These are phyloP conservation scores for Lanmaoa rubissima DNA, from an alignment of 768 basidiomycete genomes.

Conservation along the genomic window DNA sequence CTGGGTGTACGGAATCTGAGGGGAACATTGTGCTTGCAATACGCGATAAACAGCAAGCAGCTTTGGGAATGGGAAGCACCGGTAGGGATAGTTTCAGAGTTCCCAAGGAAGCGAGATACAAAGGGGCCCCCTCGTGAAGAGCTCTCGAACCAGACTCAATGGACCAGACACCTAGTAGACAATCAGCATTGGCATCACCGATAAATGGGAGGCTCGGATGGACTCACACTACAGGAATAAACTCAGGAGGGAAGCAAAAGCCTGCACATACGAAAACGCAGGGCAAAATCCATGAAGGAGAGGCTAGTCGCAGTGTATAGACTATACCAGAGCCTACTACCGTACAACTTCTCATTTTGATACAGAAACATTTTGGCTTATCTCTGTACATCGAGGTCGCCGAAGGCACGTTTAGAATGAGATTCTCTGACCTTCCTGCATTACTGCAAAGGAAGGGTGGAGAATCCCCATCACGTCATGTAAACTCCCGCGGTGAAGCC, in stretches of 20 bases:
- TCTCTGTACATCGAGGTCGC: conserved; percentile 1
- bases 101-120: not conserved
- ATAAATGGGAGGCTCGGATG: not conserved
- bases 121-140: not conserved
- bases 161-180: not conserved
- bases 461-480: conserved; percentile 22
- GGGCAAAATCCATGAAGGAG: not conserved
- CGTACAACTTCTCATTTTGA: not conserved
- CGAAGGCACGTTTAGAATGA: conserved; percentile 18
- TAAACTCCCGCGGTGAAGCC: conserved; percentile 17
- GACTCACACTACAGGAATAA: not conserved
- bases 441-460: conserved; percentile 26
- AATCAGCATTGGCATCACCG: not conserved
- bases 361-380: not conserved
- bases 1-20: not conserved
- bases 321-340: not conserved
- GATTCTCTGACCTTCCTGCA: conserved; percentile 19
- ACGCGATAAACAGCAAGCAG: not conserved
- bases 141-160: not conserved
- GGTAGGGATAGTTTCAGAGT: not conserved
- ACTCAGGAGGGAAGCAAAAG: not conserved
- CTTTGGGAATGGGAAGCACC: not conserved
- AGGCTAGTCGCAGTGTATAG: not conserved
- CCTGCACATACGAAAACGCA: not conserved
- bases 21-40: not conserved